Conservation (phyloP, 2,329 filamentous ascomycete species). For the Nannizziopsis barbatae region DNA sequence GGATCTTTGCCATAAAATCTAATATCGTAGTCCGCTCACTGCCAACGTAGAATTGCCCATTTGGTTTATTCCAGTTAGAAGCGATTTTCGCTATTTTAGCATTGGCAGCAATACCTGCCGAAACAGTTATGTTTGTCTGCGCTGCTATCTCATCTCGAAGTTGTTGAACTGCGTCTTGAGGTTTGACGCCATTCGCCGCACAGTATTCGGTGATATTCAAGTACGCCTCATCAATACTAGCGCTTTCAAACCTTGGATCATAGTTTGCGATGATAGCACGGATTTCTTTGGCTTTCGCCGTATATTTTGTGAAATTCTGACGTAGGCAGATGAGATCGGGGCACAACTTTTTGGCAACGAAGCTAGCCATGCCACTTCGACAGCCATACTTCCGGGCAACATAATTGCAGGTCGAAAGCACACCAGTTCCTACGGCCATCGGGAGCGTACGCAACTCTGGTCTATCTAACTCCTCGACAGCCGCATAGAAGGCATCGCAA, state of each 20-base stretch:
- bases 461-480: constrained; percentile 73
- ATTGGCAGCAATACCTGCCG: constrained; percentile 88
- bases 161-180: constrained; percentile 63
- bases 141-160: constrained; percentile 67
- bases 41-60: constrained; percentile 72
- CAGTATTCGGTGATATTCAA: constrained; percentile 90
- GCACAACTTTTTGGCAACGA: constrained; percentile 89
- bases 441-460: constrained; percentile 78
- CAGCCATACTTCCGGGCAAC: constrained; percentile 80
- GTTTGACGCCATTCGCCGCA: constrained; percentile 51
- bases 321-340: constrained; percentile 72
- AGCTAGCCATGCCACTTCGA: constrained; percentile 88
- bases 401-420: constrained; percentile 71
- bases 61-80: constrained; percentile 92
- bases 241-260: constrained; percentile 80
- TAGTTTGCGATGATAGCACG: constrained; percentile 74
- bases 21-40: constrained; percentile 65
- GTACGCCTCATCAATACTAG: constrained; percentile 93
- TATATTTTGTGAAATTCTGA: constrained; percentile 84
- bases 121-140: constrained; percentile 73
- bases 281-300: constrained; percentile 77
- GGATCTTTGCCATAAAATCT: constrained; percentile 71
- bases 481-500: constrained; percentile 95
- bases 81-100: constrained; percentile 89
- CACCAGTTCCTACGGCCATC: constrained; percentile 75